Base-by-base conservation (phyloP, 1,284 basidiomycete genomes). In the Fistulina hepatica region DNA sequence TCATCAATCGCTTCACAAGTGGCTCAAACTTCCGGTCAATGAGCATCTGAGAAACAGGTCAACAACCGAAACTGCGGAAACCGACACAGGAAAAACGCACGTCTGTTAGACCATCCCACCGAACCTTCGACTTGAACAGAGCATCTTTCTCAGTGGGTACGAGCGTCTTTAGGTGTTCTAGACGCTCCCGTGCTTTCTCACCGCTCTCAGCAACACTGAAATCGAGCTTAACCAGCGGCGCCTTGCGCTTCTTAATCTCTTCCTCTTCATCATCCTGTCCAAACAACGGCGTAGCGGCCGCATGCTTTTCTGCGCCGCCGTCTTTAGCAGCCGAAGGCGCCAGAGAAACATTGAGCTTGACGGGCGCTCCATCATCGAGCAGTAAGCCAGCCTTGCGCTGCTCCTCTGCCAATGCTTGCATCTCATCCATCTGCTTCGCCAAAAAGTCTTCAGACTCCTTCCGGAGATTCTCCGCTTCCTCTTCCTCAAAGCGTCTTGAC, bases 401-500 rank as follows among this genome's bases (percentile, higher is more conserved):
- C 52, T 89, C 81, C 33, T 84, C 82, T 15, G 85, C 85, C 20
- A 92, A 61, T 1, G 82, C 79, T 43, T 86, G 83, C 73, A 92
- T 79, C 56, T 93, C 89, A 45, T 84, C 84, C 82, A 91, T 89
- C 53, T 93, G 89, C 38, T 76, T 69, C 26, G 84, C 82, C 37
- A 92, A 66, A 68, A 92, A 91, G 44, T 78, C 81, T 57, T 92
- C 89, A 1, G 84, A 89, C 58, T 92, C 89, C 20, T 75, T 70
- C 28, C 85, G 77, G 15, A 92, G 64, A 47, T 88, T 84, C 50
- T 84, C 84, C 2, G 74, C 70, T 58, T 93, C 88, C 33, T 81
- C 80, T 36, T 83, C 81, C 57, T 93, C 90, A 41, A 78, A 80
- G 25, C 71, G 60, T 15, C 85, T 73, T 19, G 86, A 86, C 48